Percentiles rank a stretch among this genome's conserved stretches.
phyloP scores from a whole-genome alignment of 805 yeast species.

The Candida cerambycidarum region DNA sequence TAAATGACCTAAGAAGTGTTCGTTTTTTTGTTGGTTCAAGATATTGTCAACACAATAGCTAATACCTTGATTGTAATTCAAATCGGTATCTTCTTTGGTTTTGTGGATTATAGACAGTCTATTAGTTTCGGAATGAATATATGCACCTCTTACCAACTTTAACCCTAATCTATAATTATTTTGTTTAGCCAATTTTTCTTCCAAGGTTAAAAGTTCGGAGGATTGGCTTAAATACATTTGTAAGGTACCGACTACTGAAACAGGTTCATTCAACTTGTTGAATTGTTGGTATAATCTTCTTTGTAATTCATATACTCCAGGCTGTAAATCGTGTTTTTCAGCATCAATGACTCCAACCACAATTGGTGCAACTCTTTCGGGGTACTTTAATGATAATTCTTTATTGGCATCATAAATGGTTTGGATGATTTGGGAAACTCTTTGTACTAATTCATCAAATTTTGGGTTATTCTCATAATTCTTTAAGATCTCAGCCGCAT shows the following conservation, averaged over 20 bases:
- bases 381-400: constrained; percentile 49
- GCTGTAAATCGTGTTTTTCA: constrained; percentile 83
- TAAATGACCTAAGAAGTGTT: constrained; percentile 65
- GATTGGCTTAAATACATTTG: constrained; percentile 88
- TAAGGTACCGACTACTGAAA: constrained; percentile 83
- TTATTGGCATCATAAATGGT: constrained; percentile 55
- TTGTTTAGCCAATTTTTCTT: constrained; percentile 61
- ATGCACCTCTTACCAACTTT: constrained; percentile 94
- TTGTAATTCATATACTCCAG: constrained; percentile 89
- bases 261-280: constrained; percentile 58
- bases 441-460: constrained; percentile 61
- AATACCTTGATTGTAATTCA: constrained; percentile 70
- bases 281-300: constrained; percentile 72
- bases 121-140: constrained; percentile 83
- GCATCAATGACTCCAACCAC: constrained; percentile 86
- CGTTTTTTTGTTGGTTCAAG: constrained; percentile 38
- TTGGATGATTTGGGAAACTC: constrained; percentile 64
- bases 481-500: constrained; percentile 72
- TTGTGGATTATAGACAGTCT: constrained; percentile 66
- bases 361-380: constrained; percentile 68
- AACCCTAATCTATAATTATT: constrained; percentile 73
- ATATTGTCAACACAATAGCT: constrained; percentile 60
- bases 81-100: constrained; percentile 79
- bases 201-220: constrained; percentile 56
- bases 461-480: constrained; percentile 45